Conservation (phyloP, 1,139 yeast species). For the Lodderomyces metapsilosis region DNA sequence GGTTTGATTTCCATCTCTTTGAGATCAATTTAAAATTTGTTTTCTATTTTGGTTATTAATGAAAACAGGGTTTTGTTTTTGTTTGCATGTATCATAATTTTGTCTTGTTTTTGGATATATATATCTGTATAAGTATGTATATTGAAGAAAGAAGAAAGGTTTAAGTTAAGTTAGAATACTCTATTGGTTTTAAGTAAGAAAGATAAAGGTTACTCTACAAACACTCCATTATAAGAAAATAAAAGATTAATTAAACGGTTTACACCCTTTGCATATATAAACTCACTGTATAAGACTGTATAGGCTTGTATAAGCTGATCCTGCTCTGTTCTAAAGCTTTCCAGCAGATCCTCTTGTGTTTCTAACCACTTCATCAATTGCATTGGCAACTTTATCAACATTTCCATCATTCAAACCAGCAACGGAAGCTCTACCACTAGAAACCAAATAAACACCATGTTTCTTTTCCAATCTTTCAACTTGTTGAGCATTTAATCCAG, state of each 20-base stretch:
- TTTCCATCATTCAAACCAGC: slow-evolving; percentile 88
- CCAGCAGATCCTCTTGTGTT: background rate
- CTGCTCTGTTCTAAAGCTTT: slow-evolving; percentile 1
- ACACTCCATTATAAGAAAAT: no score
- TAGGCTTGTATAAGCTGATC: no score
- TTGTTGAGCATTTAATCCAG: slow-evolving; percentile 80
- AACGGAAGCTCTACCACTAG: slow-evolving; percentile 89
- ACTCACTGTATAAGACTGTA: background rate
- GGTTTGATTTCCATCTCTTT: no score
- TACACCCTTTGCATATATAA: no score
- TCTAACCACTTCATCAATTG: slow-evolving; percentile 77
- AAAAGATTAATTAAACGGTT: no score
- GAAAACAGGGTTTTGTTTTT: background rate
- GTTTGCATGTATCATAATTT: slow-evolving; percentile 1
- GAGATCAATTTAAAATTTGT: no score
- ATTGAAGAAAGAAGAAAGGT: background rate
- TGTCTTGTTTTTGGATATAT: background rate
- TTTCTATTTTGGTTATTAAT: no score
- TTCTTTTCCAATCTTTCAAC: slow-evolving; percentile 73
- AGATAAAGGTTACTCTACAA: no score
- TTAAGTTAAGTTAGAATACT: no score
- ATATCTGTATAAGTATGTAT: background rate
- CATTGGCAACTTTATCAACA: slow-evolving; percentile 75
- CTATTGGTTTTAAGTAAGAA: no score
- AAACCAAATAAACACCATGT: slow-evolving; percentile 76